These are phyloP conservation scores for Phytopythium boreale DNA, from an alignment of 352 stramenopile genomes.

Conservation along the genomic window DNA sequence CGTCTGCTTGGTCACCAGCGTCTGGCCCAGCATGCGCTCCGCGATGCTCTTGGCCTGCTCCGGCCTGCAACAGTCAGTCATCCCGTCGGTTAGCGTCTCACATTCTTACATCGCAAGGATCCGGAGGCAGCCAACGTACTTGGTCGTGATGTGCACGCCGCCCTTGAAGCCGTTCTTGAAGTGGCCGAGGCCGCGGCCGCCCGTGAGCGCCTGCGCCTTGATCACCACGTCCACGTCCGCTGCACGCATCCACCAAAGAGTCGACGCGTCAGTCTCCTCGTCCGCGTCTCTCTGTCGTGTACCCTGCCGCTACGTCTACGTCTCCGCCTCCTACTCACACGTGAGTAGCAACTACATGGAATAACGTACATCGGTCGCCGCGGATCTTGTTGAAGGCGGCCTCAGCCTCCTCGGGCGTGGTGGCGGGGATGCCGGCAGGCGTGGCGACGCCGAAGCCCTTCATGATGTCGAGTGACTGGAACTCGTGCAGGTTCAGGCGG, in stretches of 20 bases:
- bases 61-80: slow-evolving; percentile 14
- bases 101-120: neutral
- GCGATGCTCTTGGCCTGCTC: slow-evolving; percentile 80
- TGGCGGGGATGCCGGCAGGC: slow-evolving; percentile 63
- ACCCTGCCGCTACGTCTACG: no score
- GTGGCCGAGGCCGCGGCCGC: slow-evolving; percentile 92
- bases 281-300: no score
- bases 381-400: slow-evolving; percentile 80
- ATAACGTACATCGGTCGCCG: slow-evolving; percentile 55
- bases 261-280: neutral
- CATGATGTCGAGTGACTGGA: slow-evolving; percentile 94
- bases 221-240: slow-evolving; percentile 92
- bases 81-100: neutral
- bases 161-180: slow-evolving; percentile 98
- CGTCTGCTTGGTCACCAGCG: slow-evolving; percentile 97
- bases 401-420: slow-evolving; percentile 81
- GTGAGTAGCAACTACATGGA: no score
- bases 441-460: slow-evolving; percentile 84
- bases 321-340: no score
- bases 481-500: slow-evolving; percentile 93
- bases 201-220: slow-evolving; percentile 96
- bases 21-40: slow-evolving; percentile 91
- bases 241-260: slow-evolving; percentile 12
- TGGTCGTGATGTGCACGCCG: slow-evolving; percentile 96
- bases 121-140: slow-evolving; percentile 6